Base-by-base conservation (phyloP, 192 early-diverging fungal species). In the Entomortierella parvispora region DNA sequence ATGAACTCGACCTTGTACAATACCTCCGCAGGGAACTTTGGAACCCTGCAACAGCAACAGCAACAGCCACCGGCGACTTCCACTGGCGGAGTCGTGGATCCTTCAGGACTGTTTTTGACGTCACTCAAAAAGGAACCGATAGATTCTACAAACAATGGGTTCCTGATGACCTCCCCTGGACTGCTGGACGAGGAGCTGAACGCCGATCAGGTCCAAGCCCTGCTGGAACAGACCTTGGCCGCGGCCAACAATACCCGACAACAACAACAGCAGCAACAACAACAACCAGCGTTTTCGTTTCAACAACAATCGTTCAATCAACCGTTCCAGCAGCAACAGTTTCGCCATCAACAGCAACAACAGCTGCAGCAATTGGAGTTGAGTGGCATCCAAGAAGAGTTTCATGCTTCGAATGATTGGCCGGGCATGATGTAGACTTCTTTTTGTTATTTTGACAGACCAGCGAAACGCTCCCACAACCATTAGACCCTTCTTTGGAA, bases 151-250 rank as follows among this genome's bases (percentile, higher is more conserved):
- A 43, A 12, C 37, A 5, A 40, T n/a, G n/a, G n/a, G 37, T 40
- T 40, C 37, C 5, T 40, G 37, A 40, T 40, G 37, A 40, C 37
- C 5, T 40, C 37, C 12, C 37, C 37, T 12, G 58, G 68, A 4
- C 20, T 42, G 3, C 34, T 67, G 59, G 71, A 76, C 2, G 71
- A 76, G 25, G 71, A 76, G 14, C 46, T 76, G 58, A 76, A 58
- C 46, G 58, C 71, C 17, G 71, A 76, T 50, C 71, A 76, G 23
- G 71, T 76, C 28, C 71, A 76, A 26, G 71, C 71, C 0, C 59
- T 76, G 28, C 26, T 76, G 43, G 71, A 76, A 23, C 71, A 76
- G 47, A 76, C 71, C 5, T n/a, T 76, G 11, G 64, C 71, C 20
- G 64, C 71, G 4, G 64, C 71, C 23, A 53, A 57, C 17, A 46